Evolutionary conservation across 768 basidiomycete genomes (phyloP).

Genomic region (Mycena vitilis): DNA sequence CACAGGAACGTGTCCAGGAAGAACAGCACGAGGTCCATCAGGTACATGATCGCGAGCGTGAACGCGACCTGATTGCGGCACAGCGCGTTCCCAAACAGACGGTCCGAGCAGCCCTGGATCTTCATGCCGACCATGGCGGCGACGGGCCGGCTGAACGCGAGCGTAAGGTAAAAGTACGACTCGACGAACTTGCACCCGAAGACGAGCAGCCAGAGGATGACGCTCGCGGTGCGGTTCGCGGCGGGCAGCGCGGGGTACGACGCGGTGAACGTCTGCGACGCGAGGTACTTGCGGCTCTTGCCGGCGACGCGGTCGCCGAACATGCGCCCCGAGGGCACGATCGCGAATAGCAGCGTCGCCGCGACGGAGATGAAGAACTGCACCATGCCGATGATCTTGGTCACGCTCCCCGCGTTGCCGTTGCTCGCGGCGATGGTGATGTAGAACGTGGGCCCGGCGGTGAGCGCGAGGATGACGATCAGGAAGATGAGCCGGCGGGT

Average conservation of each 20-base stretch:
- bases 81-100: slow-evolving; percentile 84
- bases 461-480: slow-evolving; percentile 88
- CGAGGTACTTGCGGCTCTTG: slow-evolving; percentile 96
- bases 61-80: slow-evolving; percentile 96
- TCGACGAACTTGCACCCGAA: slow-evolving; percentile 97
- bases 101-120: slow-evolving; percentile 92
- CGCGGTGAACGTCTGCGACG: slow-evolving; percentile 98
- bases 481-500: slow-evolving; percentile 92
- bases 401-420: slow-evolving; percentile 70
- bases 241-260: slow-evolving; percentile 87
- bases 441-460: slow-evolving; percentile 94
- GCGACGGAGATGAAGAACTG: slow-evolving; percentile 96
- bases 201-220: slow-evolving; percentile 89
- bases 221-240: slow-evolving; percentile 71
- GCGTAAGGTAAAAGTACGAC: slow-evolving; percentile 97
- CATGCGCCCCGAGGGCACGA: slow-evolving; percentile 97
- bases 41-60: slow-evolving; percentile 96
- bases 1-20: slow-evolving; percentile 99
- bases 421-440: slow-evolving; percentile 90
- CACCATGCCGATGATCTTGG: slow-evolving; percentile 94
- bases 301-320: slow-evolving; percentile 98
- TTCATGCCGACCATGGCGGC: slow-evolving; percentile 97
- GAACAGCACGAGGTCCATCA: slow-evolving; percentile 97
- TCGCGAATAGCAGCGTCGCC: slow-evolving; percentile 86
- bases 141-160: slow-evolving; percentile 93